A percentile compares a stretch with the other conserved stretches of the same genome.
Evolutionary conservation across 495 filamentous ascomycete species (phyloP).

Genomic region (Chaetomium tenue): DNA sequence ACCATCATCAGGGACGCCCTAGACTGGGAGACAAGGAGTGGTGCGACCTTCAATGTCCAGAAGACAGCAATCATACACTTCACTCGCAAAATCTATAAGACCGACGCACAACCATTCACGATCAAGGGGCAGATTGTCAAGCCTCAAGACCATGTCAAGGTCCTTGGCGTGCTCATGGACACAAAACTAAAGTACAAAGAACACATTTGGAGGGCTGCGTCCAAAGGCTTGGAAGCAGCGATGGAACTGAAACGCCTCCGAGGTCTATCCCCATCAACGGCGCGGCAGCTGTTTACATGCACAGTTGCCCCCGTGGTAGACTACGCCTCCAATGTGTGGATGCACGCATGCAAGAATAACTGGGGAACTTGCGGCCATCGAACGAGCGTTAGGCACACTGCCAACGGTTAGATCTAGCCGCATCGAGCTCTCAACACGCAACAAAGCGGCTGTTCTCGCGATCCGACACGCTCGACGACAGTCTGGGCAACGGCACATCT

Average conservation of each 20-base stretch:
- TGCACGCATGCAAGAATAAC: not conserved
- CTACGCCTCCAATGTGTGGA: not conserved
- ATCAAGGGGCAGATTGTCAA: not conserved
- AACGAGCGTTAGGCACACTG: no score
- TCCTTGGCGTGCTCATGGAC: conserved; percentile 1
- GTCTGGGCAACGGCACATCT: no score
- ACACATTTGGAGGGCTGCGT: not conserved
- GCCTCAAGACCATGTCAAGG: not conserved
- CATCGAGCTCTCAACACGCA: no score
- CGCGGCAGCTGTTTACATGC: not conserved
- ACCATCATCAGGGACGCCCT: not conserved
- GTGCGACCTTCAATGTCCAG: not conserved
- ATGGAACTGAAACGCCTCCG: not conserved
- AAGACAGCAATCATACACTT: not conserved
- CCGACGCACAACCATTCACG: not conserved
- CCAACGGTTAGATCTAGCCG: no score
- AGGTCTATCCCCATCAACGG: not conserved
- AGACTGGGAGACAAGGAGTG: not conserved
- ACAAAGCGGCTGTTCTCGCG: no score
- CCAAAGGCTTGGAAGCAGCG: not conserved
- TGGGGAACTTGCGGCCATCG: no score
- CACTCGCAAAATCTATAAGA: not conserved
- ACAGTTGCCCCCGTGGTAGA: not conserved
- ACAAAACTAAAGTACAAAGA: not conserved
- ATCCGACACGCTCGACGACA: no score